Conservation (phyloP, 1,284 basidiomycete species). For the Volvariella volvacea region DNA sequence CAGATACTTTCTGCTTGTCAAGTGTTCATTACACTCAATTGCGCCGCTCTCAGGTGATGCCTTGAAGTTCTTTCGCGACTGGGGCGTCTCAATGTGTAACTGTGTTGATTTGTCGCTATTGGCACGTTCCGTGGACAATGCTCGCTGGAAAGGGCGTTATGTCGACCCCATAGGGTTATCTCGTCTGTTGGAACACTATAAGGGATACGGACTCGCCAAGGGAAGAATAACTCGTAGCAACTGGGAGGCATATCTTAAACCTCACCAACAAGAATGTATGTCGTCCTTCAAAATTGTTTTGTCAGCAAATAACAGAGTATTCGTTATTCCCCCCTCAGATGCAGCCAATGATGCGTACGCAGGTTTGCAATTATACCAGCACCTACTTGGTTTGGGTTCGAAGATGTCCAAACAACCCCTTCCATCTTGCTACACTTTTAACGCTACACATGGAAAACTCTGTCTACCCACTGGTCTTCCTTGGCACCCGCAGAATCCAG, state of each 20-base stretch:
- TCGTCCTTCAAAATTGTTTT: too few relatives aligned
- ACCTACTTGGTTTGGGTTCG: slow-evolving; percentile 33
- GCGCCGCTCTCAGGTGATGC: slow-evolving; percentile 47
- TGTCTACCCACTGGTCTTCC: slow-evolving; percentile 26
- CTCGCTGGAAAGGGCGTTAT: slow-evolving; percentile 62
- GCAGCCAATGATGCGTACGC: slow-evolving; percentile 68
- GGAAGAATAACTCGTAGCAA: slow-evolving; percentile 57
- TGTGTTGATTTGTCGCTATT: slow-evolving; percentile 65
- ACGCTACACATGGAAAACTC: slow-evolving; percentile 37
- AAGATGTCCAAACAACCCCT: slow-evolving; percentile 33
- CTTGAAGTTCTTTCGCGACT: slow-evolving; percentile 55
- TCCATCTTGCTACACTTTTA: slow-evolving; percentile 49
- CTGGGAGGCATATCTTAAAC: slow-evolving; percentile 49
- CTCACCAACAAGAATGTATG: slow-evolving; percentile 52
- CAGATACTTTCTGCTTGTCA: slow-evolving; percentile 15
- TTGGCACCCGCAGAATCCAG: slow-evolving; percentile 55
- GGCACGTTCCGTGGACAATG: slow-evolving; percentile 61
- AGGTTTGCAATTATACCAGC: slow-evolving; percentile 43
- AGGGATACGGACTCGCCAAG: slow-evolving; percentile 44
- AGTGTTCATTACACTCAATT: slow-evolving; percentile 7
- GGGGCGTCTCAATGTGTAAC: slow-evolving; percentile 38
- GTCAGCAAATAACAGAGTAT: too few relatives aligned
- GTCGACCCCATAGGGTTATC: slow-evolving; percentile 48
- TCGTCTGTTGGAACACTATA: slow-evolving; percentile 52
- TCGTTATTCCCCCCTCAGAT: slow-evolving; percentile 49